Evolutionary conservation across 1,139 yeast genomes (phyloP).

Genomic region (Zhuliangozyma parablackwelliae): DNA sequence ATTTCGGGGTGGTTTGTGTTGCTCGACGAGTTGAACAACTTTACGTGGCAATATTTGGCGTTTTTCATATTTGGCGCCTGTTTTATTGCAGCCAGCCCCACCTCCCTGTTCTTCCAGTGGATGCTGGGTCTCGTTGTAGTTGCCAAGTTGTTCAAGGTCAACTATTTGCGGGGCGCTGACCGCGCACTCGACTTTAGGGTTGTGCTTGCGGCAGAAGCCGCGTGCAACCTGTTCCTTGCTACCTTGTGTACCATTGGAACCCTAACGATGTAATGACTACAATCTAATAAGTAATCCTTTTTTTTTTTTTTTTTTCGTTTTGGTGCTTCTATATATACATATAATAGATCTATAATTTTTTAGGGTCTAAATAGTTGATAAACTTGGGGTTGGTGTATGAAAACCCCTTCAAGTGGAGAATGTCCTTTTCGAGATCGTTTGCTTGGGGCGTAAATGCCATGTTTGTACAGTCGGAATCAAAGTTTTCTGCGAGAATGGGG

Average conservation of each 20-base stretch:
- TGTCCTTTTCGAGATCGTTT: conserved; percentile 17
- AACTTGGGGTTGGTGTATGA: conserved; percentile 41
- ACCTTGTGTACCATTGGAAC: not conserved
- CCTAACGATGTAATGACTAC: not conserved
- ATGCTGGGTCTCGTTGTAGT: conserved; percentile 6
- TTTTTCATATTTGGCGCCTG: conserved; percentile 3
- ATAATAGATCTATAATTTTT: not conserved
- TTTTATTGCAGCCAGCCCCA: not conserved
- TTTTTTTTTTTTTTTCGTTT: not conserved
- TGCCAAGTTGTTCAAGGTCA: conserved; percentile 14
- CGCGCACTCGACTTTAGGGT: conserved; percentile 5
- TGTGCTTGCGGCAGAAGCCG: conserved; percentile 5
- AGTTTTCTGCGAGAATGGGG: conserved; percentile 86
- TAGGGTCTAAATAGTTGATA: conserved; percentile 13
- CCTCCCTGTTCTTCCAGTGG: conserved; percentile 1
- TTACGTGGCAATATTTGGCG: conserved; percentile 8
- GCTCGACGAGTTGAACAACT: conserved; percentile 9
- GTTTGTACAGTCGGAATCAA: conserved; percentile 83
- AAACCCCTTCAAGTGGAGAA: conserved; percentile 41
- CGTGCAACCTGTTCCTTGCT: conserved; percentile 2
- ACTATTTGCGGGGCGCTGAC: conserved; percentile 13
- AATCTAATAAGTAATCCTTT: conserved; percentile 1
- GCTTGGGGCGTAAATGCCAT: conserved; percentile 50
- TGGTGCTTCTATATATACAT: not conserved
- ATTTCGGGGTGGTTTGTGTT: conserved; percentile 6